Conservation (phyloP, 306 rosid species). For the Gleditsia sinensis region DNA sequence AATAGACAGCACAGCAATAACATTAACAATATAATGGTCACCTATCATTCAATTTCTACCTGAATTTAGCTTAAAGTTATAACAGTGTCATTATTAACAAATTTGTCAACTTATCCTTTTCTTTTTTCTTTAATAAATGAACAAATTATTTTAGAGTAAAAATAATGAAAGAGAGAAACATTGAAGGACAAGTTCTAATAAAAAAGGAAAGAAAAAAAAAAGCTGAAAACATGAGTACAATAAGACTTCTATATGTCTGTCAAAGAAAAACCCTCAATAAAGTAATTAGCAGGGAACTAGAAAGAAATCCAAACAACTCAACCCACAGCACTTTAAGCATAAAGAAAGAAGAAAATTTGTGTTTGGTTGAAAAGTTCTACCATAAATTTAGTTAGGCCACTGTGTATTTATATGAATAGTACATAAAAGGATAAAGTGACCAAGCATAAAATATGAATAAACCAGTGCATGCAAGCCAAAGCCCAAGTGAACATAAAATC, state of each 20-base stretch:
- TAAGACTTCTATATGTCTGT: neutral
- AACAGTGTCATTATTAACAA: neutral
- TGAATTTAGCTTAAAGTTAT: neutral
- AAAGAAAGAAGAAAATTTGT: neutral
- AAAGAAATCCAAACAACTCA: neutral
- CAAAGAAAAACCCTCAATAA: neutral
- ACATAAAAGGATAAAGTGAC: too few relatives aligned
- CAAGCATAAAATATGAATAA: too few relatives aligned
- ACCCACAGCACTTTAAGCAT: neutral
- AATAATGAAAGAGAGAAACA: neutral
- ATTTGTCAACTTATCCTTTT: neutral
- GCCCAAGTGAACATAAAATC: too few relatives aligned
- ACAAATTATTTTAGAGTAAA: neutral
- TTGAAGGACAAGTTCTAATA: neutral
- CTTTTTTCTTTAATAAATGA: neutral
- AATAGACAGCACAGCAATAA: neutral
- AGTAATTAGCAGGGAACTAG: neutral
- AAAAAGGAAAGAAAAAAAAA: neutral
- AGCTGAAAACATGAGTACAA: neutral
- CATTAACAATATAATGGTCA: neutral
- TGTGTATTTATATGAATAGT: neutral
- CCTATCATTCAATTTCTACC: conserved; percentile 3
- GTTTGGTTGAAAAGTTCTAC: neutral
- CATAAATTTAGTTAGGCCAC: neutral
- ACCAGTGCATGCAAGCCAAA: too few relatives aligned